Base-by-base conservation (phyloP, 805 yeast species). In the Dipodascus albidus region DNA sequence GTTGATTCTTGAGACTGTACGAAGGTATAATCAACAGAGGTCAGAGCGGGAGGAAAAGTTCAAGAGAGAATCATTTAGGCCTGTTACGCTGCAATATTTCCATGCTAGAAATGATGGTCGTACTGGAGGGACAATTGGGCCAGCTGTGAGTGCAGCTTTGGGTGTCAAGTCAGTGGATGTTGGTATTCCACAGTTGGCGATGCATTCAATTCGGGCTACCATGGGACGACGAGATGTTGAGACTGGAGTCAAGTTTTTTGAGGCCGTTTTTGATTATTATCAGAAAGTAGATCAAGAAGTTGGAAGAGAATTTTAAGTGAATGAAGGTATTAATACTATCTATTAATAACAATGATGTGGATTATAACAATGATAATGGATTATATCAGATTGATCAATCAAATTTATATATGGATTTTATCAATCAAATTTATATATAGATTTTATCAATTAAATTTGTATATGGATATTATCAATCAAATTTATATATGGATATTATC, bases 111-210 rank as follows among this genome's bases (percentile, higher is more conserved):
- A 88, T 69, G 90, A 83, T 65, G 77, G 86, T 15, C 78, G 93
- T 64, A 82, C 89, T 0, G 96, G 96, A 31, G 95, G 95, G 42
- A 87, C 96, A 23, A 86, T 88, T 64, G 96, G 96, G 0, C 96
- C 82, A 65, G 62, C 72, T 57, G 61, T 72, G 3, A 59, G 69
- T 15, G 53, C 68, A 3, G 62, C 62, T 42, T 61, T 66, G 63
- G 79, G 79, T 14, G 55, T 68, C 27, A 60, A 69, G 62, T 83
- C 91, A 48, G 78, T 85, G 53, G 96, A 87, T 62, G 67, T 86
- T 55, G 96, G 96, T 53, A 83, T 87, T 60, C 81, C 95, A 1
- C 95, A 87, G 69, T 73, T 85, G 60, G 78, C 91, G 1, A 87
- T 87, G 96, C 96, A 87, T 69, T 82, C 88, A 47, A 83, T 87